Conservation (phyloP, 2,329 filamentous ascomycete species). For the Fusarium sp. region DNA sequence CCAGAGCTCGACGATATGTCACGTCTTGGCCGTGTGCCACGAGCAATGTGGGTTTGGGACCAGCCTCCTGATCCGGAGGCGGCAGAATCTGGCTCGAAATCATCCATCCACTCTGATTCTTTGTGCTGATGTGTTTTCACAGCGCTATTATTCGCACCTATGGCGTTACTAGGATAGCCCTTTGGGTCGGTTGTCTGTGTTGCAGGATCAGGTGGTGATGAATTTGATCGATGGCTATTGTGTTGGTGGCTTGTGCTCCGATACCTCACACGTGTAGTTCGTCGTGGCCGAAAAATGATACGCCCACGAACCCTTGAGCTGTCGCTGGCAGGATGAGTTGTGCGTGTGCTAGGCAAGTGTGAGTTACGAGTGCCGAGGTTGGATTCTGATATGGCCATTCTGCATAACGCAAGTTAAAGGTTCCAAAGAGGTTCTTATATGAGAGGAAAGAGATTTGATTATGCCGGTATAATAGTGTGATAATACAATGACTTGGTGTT, state of each 20-base stretch:
- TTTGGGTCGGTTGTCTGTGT: background rate
- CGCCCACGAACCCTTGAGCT: slow-evolving; percentile 46
- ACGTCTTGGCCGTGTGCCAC: background rate
- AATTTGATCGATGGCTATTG: slow-evolving; percentile 1
- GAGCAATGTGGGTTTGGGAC: background rate
- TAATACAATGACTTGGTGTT: slow-evolving; percentile 30
- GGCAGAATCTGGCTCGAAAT: background rate
- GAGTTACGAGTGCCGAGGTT: slow-evolving; percentile 43
- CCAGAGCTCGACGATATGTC: background rate
- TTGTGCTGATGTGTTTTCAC: background rate
- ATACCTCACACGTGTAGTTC: slow-evolving; percentile 41
- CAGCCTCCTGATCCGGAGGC: background rate
- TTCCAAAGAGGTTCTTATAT: slow-evolving; percentile 44
- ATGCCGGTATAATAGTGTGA: slow-evolving; percentile 16
- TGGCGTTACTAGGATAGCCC: background rate
- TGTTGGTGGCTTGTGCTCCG: slow-evolving; percentile 15
- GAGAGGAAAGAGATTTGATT: slow-evolving; percentile 1
- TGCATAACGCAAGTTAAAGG: slow-evolving; percentile 21
- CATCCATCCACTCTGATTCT: background rate
- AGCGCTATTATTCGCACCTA: background rate
- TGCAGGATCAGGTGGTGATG: slow-evolving; percentile 1
- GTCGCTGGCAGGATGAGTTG: slow-evolving; percentile 15
- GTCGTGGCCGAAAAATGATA: slow-evolving; percentile 45
- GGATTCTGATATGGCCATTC: slow-evolving; percentile 50
- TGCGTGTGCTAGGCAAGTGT: slow-evolving; percentile 29